phyloP scores from a whole-genome alignment of 2,329 filamentous ascomycete species.

The Aspergillus transmontanensis region DNA sequence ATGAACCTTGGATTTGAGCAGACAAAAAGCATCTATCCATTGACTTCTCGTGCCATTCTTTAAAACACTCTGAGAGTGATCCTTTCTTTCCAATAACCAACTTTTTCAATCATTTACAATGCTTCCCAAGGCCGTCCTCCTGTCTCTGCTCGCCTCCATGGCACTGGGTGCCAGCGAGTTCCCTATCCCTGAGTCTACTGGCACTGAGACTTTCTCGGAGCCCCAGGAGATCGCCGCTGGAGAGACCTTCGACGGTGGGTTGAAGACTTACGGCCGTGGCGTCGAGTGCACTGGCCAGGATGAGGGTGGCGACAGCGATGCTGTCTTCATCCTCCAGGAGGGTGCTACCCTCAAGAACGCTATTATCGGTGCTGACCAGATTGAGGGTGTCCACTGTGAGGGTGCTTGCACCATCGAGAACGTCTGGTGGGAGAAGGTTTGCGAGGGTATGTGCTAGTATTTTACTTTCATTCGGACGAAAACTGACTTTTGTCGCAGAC shows the following conservation, averaged over 20 bases:
- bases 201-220: constrained; percentile 44
- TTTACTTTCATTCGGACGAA: not conserved
- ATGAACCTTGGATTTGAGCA: not conserved
- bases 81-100: not conserved
- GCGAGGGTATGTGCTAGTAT: constrained; percentile 31
- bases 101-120: constrained; percentile 3
- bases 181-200: constrained; percentile 44
- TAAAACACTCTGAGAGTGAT: constrained; percentile 7
- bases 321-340: constrained; percentile 38
- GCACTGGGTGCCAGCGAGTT: constrained; percentile 18
- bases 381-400: constrained; percentile 44
- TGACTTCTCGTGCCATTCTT: not conserved
- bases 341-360: constrained; percentile 40
- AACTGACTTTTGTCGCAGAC: constrained; percentile 22
- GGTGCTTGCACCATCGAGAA: constrained; percentile 34
- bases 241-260: constrained; percentile 51
- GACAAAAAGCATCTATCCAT: not conserved
- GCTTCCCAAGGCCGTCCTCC: constrained; percentile 9
- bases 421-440: constrained; percentile 43
- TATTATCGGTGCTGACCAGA: constrained; percentile 45
- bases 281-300: constrained; percentile 42
- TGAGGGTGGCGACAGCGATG: constrained; percentile 49
- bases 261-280: constrained; percentile 52
- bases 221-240: constrained; percentile 47
- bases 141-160: constrained; percentile 8